A percentile compares a stretch with the other conserved stretches of the same genome.
These are phyloP conservation scores for Fraxinus paxiana DNA, from an alignment of 305 asterid species.

Conservation along the genomic window DNA sequence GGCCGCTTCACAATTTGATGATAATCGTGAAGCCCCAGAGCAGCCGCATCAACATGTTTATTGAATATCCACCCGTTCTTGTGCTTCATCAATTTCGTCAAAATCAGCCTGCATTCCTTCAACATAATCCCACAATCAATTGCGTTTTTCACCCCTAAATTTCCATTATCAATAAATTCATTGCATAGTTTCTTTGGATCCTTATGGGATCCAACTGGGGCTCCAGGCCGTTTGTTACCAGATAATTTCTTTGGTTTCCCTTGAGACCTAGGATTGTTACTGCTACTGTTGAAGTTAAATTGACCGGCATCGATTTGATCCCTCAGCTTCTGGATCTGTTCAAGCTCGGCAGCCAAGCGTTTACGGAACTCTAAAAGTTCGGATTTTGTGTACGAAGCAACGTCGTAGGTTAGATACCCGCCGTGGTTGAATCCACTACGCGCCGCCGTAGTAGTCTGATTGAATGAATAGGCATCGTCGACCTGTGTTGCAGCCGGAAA, in stretches of 20 bases:
- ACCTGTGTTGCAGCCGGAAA: constrained; percentile 63
- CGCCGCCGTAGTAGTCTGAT: constrained; percentile 46
- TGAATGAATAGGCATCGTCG: constrained; percentile 87
- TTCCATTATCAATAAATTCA: constrained; percentile 34
- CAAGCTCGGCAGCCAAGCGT: constrained; percentile 54
- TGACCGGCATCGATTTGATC: constrained; percentile 63
- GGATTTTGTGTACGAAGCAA: constrained; percentile 45
- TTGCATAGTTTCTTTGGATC: constrained; percentile 33
- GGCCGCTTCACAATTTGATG: constrained; percentile 80
- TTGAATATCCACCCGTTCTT: constrained; percentile 61
- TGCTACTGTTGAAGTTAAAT: constrained; percentile 29
- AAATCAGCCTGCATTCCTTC: constrained; percentile 70
- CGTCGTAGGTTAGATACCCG: constrained; percentile 43
- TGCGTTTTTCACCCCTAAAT: constrained; percentile 16
- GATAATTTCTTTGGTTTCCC: constrained; percentile 47
- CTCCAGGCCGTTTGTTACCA: constrained; percentile 43
- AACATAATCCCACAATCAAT: constrained; percentile 39
- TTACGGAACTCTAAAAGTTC: constrained; percentile 59
- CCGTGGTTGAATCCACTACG: constrained; percentile 50
- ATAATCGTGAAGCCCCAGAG: constrained; percentile 74
- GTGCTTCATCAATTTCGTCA: constrained; percentile 64
- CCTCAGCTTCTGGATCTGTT: constrained; percentile 59
- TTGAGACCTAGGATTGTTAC: constrained; percentile 49
- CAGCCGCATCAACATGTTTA: constrained; percentile 66
- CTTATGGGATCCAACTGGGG: constrained; percentile 47